Evolutionary conservation across 148 eudicot species (phyloP), one percentile per base, ranked within the genome.

Genomic region (Polygonum aviculare): DNA sequence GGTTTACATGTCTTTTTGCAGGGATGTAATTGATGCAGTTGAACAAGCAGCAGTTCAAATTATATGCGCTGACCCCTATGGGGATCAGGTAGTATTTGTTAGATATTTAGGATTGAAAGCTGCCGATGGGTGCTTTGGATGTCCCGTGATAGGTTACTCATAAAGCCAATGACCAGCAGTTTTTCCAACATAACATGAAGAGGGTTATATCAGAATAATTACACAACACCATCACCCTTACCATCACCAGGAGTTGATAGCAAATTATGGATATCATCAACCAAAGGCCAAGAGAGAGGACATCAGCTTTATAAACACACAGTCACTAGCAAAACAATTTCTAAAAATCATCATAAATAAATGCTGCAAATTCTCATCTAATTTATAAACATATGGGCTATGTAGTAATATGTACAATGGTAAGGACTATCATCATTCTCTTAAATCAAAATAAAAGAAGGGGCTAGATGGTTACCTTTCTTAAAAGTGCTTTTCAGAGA

Each of bases 401-500:
- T 31, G 18, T 63, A 63, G 1, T 35, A 41, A 67, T 36, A 14
- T 36, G 45, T 14, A 35, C 36, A 36, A 36, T 5, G 2, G 11
- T 14, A 35, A 67, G 12, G 10, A 21, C 38, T 2, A 26, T 26
- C 31, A 8, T 57, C 63, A 18, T 22, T 9, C 26, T 60, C 12
- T 3, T 60, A 9, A 7, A 31, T 26, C 36, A 60, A 60, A 60
- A 14, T 15, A 5, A 67, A 36, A 15, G 2, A 35, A 38, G 72
- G 1, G 45, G 5, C 36, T 67, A 35, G 72, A 67, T 33, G 44
- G 38, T 67, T 57, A 85, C 87, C 83, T 78, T 69, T 73, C 54
- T 84, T 77, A 82, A 33, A 44, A 41, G 38, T 19, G 59, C 49
- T 82, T 75, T 44, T 8, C 80, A 73, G 78, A 81, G 79, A 79